Conservation (phyloP, 129 eudicot genomes). For the Flaveria trinervia region DNA sequence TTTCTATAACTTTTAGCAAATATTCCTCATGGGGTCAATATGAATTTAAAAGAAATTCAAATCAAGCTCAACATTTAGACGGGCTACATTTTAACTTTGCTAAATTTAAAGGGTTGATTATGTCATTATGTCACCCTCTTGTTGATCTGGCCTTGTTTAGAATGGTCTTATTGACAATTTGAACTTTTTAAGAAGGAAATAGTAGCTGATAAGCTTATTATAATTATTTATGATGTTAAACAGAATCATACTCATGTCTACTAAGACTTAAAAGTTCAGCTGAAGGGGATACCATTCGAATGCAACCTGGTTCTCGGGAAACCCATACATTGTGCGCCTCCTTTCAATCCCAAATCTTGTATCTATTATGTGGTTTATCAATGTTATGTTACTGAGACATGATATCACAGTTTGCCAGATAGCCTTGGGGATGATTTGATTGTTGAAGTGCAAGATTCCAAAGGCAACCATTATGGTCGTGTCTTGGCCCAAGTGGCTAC, state of each 20-base stretch:
- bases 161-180: neutral
- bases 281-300: slow-evolving; percentile 68
- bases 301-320: slow-evolving; percentile 91
- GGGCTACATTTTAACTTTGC: neutral
- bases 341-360: slow-evolving; percentile 11
- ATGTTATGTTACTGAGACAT: slow-evolving; percentile 27
- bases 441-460: slow-evolving; percentile 76
- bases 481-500: slow-evolving; percentile 82
- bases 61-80: neutral
- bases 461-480: slow-evolving; percentile 73
- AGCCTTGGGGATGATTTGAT: slow-evolving; percentile 77
- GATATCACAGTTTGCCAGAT: slow-evolving; percentile 74
- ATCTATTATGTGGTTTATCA: slow-evolving; percentile 4
- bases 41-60: neutral
- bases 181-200: slow-evolving; percentile 1
- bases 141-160: neutral
- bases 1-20: neutral
- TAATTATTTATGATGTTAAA: slow-evolving; percentile 14
- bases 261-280: slow-evolving; percentile 76
- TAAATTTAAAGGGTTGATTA: neutral
- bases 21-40: neutral
- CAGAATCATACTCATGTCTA: slow-evolving; percentile 69
- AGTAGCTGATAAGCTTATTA: slow-evolving; percentile 11
- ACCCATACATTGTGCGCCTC: slow-evolving; percentile 70
- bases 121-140: no score